These are phyloP conservation scores for Fusarium sp. DNA, from an alignment of 2,329 filamentous ascomycete species.

Conservation along the genomic window DNA sequence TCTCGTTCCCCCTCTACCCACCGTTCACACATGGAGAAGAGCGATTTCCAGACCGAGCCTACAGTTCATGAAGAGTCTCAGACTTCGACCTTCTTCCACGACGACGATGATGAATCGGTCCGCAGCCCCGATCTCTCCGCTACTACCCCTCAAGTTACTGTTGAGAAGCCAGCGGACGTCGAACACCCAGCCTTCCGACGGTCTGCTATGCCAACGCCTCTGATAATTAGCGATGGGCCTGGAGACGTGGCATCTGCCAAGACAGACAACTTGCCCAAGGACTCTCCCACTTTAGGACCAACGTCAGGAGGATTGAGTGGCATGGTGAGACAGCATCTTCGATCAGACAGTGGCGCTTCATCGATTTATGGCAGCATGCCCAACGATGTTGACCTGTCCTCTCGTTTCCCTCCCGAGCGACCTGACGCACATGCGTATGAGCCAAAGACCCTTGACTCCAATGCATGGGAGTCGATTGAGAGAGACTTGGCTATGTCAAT, in stretches of 20 bases:
- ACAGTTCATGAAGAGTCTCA: slow-evolving; percentile 50
- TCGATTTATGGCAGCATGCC: slow-evolving; percentile 74
- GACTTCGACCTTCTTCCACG: slow-evolving; percentile 57
- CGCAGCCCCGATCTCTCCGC: slow-evolving; percentile 10
- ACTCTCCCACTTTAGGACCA: slow-evolving; percentile 85
- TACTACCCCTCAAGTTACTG: slow-evolving; percentile 52
- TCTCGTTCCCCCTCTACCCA: slow-evolving; percentile 62
- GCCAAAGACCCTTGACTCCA: slow-evolving; percentile 50
- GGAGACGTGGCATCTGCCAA: not conserved
- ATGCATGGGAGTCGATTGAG: slow-evolving; percentile 59
- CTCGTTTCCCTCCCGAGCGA: slow-evolving; percentile 53
- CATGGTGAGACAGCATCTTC: slow-evolving; percentile 85
- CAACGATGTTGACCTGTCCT: slow-evolving; percentile 49
- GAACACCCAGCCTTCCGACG: slow-evolving; percentile 67
- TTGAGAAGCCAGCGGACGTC: slow-evolving; percentile 63
- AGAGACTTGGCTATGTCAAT: slow-evolving; percentile 45
- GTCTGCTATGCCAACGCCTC: slow-evolving; percentile 58
- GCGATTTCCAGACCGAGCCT: slow-evolving; percentile 48
- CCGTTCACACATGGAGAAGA: slow-evolving; percentile 51
- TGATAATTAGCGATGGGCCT: slow-evolving; percentile 49
- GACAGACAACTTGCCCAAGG: slow-evolving; percentile 51
- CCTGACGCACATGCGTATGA: slow-evolving; percentile 41
- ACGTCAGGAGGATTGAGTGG: slow-evolving; percentile 74
- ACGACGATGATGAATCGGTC: slow-evolving; percentile 56
- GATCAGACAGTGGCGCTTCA: slow-evolving; percentile 83